A percentile compares a stretch with the other conserved stretches of the same genome.
phyloP scores from a whole-genome alignment of 2,329 filamentous ascomycete genomes.

The Hortaea werneckii region DNA sequence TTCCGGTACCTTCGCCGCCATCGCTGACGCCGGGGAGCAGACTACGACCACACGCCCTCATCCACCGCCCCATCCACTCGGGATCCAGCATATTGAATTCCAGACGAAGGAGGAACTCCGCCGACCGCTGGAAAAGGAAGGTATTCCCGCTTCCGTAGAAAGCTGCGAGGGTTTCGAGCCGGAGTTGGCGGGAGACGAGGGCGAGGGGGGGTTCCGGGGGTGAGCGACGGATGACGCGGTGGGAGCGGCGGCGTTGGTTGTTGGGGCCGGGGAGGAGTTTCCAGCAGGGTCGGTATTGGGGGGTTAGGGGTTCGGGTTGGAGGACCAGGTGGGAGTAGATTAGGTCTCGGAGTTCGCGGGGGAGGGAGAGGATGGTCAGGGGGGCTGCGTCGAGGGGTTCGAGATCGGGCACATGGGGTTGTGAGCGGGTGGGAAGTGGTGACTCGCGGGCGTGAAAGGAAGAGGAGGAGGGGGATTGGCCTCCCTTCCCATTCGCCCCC shows the following conservation, averaged over 20 bases:
- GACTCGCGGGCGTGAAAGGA: too few relatives aligned
- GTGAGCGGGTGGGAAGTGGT: too few relatives aligned
- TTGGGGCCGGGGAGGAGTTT: not conserved
- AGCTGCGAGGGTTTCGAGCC: slow-evolving; percentile 4
- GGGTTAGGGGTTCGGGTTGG: not conserved
- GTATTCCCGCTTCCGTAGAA: slow-evolving; percentile 4
- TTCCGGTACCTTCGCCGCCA: too few relatives aligned
- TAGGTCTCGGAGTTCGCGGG: slow-evolving; percentile 7
- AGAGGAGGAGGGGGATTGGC: not conserved
- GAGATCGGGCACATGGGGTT: not conserved
- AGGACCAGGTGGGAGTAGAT: slow-evolving; percentile 6
- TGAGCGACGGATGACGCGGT: slow-evolving; percentile 1
- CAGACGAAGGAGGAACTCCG: not conserved
- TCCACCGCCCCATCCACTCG: not conserved
- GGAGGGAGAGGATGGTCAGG: slow-evolving; percentile 2
- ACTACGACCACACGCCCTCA: too few relatives aligned
- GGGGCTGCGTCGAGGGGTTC: not conserved
- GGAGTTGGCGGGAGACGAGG: slow-evolving; percentile 2
- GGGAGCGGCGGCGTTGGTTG: not conserved
- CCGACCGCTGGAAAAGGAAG: slow-evolving; percentile 1
- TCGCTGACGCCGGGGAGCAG: too few relatives aligned
- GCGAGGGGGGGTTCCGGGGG: slow-evolving; percentile 2
- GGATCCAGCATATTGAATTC: slow-evolving; percentile 1
- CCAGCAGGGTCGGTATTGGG: slow-evolving; percentile 1
- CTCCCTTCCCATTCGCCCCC: not conserved